Percentiles rank a stretch among this genome's conserved stretches.
phyloP scores from a whole-genome alignment of 202 grass and related monocot species.

The Carex sylvatica region DNA sequence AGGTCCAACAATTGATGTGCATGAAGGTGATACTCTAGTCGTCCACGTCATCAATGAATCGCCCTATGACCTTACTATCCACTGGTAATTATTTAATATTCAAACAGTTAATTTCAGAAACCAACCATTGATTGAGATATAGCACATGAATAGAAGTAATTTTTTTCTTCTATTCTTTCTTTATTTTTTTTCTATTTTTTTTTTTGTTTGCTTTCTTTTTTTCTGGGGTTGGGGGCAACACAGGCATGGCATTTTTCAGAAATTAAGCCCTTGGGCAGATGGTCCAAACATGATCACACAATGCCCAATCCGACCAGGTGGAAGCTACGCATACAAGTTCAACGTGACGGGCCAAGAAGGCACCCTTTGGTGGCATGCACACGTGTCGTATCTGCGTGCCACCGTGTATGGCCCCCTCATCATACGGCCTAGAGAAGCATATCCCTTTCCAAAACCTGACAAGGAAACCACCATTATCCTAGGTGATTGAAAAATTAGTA shows the following conservation, averaged over 20 bases:
- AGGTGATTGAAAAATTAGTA: constrained; percentile 14
- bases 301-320: constrained; percentile 57
- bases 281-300: constrained; percentile 70
- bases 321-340: constrained; percentile 55
- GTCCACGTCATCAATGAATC: constrained; percentile 56
- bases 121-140: not conserved
- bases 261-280: constrained; percentile 49
- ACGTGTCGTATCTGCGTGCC: constrained; percentile 60
- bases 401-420: constrained; percentile 71
- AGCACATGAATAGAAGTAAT: not conserved
- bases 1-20: constrained; percentile 62
- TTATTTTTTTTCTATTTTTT: too few relatives aligned
- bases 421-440: constrained; percentile 41
- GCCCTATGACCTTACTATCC: constrained; percentile 66
- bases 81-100: constrained; percentile 52
- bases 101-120: not conserved
- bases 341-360: constrained; percentile 60
- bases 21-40: constrained; percentile 62
- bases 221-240: not conserved
- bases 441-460: constrained; percentile 66
- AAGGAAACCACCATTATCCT: constrained; percentile 62
- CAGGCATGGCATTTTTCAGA: constrained; percentile 71
- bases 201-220: not conserved
- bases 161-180: not conserved
- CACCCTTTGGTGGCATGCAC: constrained; percentile 88